These are phyloP conservation scores for Strigomonas culicis DNA, from an alignment of 208 protist species.

Conservation along the genomic window DNA sequence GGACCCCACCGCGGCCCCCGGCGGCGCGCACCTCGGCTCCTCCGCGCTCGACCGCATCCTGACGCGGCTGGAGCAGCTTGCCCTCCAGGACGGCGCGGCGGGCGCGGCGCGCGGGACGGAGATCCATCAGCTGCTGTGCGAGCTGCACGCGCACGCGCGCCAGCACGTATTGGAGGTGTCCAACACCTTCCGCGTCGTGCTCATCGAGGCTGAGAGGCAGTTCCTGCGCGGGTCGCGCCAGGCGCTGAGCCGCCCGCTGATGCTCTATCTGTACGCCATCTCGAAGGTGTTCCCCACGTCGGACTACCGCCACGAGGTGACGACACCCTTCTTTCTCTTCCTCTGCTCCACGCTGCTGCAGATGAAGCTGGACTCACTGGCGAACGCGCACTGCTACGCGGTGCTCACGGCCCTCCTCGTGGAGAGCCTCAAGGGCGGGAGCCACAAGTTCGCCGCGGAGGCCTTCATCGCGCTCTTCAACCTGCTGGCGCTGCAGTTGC, in stretches of 20 bases:
- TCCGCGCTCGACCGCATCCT: constrained; percentile 34
- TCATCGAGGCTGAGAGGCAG: constrained; percentile 66
- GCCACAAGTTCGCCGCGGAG: constrained; percentile 60
- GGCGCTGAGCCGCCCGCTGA: constrained; percentile 24
- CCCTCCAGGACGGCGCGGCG: constrained; percentile 15
- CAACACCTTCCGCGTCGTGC: constrained; percentile 64
- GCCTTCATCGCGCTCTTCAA: constrained; percentile 60
- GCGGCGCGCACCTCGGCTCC: constrained; percentile 18
- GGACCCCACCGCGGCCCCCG: background rate
- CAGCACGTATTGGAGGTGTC: constrained; percentile 49
- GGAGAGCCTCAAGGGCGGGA: constrained; percentile 24
- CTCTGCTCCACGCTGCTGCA: constrained; percentile 64
- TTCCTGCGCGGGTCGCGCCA: constrained; percentile 44
- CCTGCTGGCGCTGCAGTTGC: constrained; percentile 69
- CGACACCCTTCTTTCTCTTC: constrained; percentile 71
- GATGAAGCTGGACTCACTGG: constrained; percentile 45
- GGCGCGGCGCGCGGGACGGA: constrained; percentile 10
- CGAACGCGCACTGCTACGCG: constrained; percentile 44
- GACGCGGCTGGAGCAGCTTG: constrained; percentile 36
- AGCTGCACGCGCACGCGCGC: constrained; percentile 51
- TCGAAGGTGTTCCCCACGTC: constrained; percentile 71
- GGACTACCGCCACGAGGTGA: constrained; percentile 78
- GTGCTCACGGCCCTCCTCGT: constrained; percentile 43
- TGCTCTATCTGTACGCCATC: constrained; percentile 62
- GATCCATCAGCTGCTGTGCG: constrained; percentile 34